These are phyloP conservation scores for Pyrenophora tritici-repentis DNA, from an alignment of 2,329 filamentous ascomycete species.

Conservation along the genomic window DNA sequence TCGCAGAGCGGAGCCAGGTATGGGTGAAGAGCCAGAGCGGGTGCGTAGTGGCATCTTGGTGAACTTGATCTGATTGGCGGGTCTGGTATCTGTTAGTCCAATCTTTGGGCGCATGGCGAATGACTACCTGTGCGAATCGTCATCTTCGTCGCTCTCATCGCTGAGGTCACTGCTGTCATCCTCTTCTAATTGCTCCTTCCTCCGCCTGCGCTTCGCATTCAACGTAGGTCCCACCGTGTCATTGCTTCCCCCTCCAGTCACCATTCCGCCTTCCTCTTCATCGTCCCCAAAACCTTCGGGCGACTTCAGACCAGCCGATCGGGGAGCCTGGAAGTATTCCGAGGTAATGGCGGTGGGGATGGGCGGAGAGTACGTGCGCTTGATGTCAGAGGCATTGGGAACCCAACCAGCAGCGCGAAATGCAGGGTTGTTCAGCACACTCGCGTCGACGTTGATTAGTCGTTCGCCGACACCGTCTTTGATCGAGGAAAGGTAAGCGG, in stretches of 20 bases:
- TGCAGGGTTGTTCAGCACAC: slow-evolving; percentile 76
- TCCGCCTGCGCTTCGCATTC: slow-evolving; percentile 68
- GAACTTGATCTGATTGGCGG: slow-evolving; percentile 91
- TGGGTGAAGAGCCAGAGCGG: slow-evolving; percentile 86
- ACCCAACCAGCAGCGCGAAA: slow-evolving; percentile 86
- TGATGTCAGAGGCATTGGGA: slow-evolving; percentile 73
- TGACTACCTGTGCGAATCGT: slow-evolving; percentile 55
- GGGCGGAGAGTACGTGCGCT: slow-evolving; percentile 82
- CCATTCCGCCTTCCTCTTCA: slow-evolving; percentile 72
- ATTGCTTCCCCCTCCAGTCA: slow-evolving; percentile 67
- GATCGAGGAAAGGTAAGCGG: slow-evolving; percentile 77
- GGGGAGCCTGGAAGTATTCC: slow-evolving; percentile 78
- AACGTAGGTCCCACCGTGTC: slow-evolving; percentile 70
- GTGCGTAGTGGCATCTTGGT: slow-evolving; percentile 90
- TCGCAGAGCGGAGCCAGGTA: slow-evolving; percentile 56
- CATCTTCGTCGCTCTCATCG: slow-evolving; percentile 82
- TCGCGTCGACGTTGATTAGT: slow-evolving; percentile 78
- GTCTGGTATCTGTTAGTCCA: slow-evolving; percentile 48
- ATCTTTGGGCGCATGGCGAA: neutral
- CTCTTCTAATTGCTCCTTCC: slow-evolving; percentile 78
- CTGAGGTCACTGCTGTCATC: slow-evolving; percentile 85
- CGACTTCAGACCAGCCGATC: slow-evolving; percentile 60
- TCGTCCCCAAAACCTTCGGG: slow-evolving; percentile 67
- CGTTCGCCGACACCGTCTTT: slow-evolving; percentile 85
- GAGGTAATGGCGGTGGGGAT: slow-evolving; percentile 82